Percentiles rank a stretch among this genome's conserved stretches.
Evolutionary conservation across 2,329 filamentous ascomycete species (phyloP).

Genomic region (Pseudogymnoascus destructans): DNA sequence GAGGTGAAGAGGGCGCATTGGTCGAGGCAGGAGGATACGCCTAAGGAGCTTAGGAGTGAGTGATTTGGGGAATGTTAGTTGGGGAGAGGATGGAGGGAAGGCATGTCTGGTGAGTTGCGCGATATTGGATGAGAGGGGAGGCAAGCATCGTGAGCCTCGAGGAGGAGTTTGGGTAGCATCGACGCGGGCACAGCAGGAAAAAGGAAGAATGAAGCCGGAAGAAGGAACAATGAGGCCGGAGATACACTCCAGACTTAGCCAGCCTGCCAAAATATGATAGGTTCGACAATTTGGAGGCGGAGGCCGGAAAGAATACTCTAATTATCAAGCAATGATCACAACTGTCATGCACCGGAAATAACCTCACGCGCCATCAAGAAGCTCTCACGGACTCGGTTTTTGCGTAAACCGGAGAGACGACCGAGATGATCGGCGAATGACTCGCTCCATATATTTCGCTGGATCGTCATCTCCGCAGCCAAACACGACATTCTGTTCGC

Average conservation of each 20-base stretch:
- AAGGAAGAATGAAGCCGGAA: neutral
- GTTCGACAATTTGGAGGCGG: neutral
- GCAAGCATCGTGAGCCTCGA: neutral
- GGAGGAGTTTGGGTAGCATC: neutral
- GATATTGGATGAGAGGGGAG: neutral
- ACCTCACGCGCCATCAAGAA: neutral
- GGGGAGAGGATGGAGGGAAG: neutral
- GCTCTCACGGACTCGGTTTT: neutral
- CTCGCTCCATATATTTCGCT: neutral
- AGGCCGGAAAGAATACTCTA: neutral
- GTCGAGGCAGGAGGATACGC: constrained; percentile 41
- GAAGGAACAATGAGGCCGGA: neutral
- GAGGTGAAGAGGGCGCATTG: constrained; percentile 41
- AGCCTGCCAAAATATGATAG: neutral
- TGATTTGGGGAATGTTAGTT: neutral
- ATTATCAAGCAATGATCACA: neutral
- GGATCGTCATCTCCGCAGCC: neutral
- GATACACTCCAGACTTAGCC: neutral
- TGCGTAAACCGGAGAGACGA: neutral
- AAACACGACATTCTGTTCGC: neutral
- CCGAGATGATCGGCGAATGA: neutral
- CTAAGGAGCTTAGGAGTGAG: constrained; percentile 30
- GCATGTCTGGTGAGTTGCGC: neutral
- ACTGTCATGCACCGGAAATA: neutral
- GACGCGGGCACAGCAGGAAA: neutral